A percentile compares a stretch with the other conserved stretches of the same genome.
phyloP scores from a whole-genome alignment of 2,329 filamentous ascomycete genomes.

The Paecilomyces fulvus region DNA sequence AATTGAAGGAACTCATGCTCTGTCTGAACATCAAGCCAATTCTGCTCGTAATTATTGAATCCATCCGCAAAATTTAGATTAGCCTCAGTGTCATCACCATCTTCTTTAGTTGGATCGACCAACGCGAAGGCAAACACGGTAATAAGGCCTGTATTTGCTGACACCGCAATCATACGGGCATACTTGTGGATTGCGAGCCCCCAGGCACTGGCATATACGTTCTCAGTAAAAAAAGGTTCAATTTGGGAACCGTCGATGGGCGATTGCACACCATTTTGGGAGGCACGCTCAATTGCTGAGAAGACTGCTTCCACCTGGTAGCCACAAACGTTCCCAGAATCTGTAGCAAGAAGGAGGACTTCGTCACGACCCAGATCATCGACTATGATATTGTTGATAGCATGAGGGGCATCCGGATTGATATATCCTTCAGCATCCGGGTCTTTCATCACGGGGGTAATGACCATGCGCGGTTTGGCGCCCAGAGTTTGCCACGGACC shows the following conservation, averaged over 20 bases:
- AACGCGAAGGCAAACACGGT: conserved; percentile 54
- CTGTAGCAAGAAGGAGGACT: conserved; percentile 58
- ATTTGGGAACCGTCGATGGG: conserved; percentile 27
- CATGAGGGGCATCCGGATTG: conserved; percentile 46
- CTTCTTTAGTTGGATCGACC: conserved; percentile 22
- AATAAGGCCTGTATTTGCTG: conserved; percentile 60
- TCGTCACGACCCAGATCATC: conserved; percentile 63
- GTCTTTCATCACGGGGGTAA: conserved; percentile 34
- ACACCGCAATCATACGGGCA: conserved; percentile 79
- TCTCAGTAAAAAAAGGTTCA: conserved; percentile 60
- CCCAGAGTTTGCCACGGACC: conserved; percentile 33
- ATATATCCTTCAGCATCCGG: conserved; percentile 45
- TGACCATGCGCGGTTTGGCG: conserved; percentile 30
- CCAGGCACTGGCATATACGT: conserved; percentile 76
- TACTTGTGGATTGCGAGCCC: conserved; percentile 72
- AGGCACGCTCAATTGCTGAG: conserved; percentile 34
- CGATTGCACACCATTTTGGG: conserved; percentile 9
- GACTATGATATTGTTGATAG: conserved; percentile 60
- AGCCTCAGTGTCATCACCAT: conserved; percentile 7
- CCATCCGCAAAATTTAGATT: conserved; percentile 12
- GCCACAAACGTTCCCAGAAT: conserved; percentile 66
- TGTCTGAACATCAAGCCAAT: conserved; percentile 25
- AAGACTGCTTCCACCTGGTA: conserved; percentile 54
- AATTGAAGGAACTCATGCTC: conserved; percentile 18
- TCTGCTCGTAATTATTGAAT: conserved; percentile 15